Evolutionary conservation across 208 protist species (phyloP).

Genomic region (Trichomonas gallinae): DNA sequence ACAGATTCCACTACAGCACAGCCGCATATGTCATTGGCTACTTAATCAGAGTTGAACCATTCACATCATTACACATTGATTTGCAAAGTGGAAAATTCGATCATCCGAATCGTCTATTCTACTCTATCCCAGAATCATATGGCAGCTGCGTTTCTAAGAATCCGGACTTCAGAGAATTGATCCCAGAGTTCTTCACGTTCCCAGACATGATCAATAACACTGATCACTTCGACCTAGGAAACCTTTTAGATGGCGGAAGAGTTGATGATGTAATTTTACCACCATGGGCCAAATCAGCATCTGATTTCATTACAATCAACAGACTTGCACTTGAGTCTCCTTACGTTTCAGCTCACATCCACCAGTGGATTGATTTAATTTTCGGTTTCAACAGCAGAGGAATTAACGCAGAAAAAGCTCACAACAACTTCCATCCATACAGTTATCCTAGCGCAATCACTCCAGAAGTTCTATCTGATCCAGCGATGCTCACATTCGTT

Average conservation of each 20-base stretch:
- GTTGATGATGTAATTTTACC: slow-evolving; percentile 31
- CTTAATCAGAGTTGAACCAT: neutral
- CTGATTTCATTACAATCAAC: slow-evolving; percentile 47
- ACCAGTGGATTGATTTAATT: slow-evolving; percentile 56
- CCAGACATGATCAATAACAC: neutral
- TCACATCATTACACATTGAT: neutral
- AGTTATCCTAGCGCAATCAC: neutral
- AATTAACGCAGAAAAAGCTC: neutral
- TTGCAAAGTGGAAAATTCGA: slow-evolving; percentile 3
- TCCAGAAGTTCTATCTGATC: neutral
- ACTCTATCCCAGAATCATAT: neutral
- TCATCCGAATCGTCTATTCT: neutral
- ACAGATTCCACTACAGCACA: neutral
- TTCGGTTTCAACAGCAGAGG: slow-evolving; percentile 50
- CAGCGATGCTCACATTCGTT: neutral
- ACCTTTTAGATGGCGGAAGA: neutral
- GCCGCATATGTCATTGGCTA: neutral
- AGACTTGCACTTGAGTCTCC: slow-evolving; percentile 46
- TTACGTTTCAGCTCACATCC: slow-evolving; percentile 43
- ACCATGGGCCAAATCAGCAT: slow-evolving; percentile 28
- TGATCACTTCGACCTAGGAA: neutral
- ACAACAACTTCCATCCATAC: neutral
- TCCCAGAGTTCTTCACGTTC: neutral
- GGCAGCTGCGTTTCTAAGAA: too few relatives aligned
- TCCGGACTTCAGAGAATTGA: neutral